Evolutionary conservation across 169 alveolate species (phyloP), one percentile per base, ranked within the genome.

Genomic region (Plasmodium vinckei): DNA sequence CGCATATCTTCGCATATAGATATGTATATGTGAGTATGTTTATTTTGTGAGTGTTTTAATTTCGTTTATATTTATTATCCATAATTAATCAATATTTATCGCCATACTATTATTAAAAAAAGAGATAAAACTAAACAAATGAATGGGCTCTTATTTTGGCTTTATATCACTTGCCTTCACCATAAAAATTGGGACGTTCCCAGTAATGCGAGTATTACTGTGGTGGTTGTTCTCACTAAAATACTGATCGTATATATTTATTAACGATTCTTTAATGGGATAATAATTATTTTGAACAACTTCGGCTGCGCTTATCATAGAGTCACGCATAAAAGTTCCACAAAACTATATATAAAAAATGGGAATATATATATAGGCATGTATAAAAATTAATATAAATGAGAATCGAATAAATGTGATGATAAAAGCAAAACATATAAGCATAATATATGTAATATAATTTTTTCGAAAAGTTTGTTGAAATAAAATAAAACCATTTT

Each of bases 121-220:
- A 33, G 42, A 33, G 7, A 33, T 33, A 33, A 33, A 33, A 33
- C 42, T 33, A 33, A 33, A 33, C 42, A 33, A 33, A 33, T 33
- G 42, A 33, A 1, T 33, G 7, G 6, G 5, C 42, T 5, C 42
- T 33, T 33, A 33, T 33, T 33, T 33, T 4, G 42, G 5, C 42
- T 3, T 46, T 6, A 25, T 27, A 49, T 25, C 57, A 42, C 65
- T 57, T 13, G 72, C 44, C 19, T 77, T 63, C 7, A 77, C 59
- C 19, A 75, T 77, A 44, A 77, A 77, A 68, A 77, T 63, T 13
- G 88, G 77, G 33, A 77, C 88, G 5, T 69, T 69, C 6, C 88
- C 88, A 77, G 63, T 77, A 47, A 77, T 69, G 13, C 77, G 27
- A 46, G 44, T 59, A 56, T 21, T 77, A 56, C 46, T 49, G n/a